Base-by-base conservation (phyloP, 805 yeast species). In the Wickerhamiella sergipiensis region DNA sequence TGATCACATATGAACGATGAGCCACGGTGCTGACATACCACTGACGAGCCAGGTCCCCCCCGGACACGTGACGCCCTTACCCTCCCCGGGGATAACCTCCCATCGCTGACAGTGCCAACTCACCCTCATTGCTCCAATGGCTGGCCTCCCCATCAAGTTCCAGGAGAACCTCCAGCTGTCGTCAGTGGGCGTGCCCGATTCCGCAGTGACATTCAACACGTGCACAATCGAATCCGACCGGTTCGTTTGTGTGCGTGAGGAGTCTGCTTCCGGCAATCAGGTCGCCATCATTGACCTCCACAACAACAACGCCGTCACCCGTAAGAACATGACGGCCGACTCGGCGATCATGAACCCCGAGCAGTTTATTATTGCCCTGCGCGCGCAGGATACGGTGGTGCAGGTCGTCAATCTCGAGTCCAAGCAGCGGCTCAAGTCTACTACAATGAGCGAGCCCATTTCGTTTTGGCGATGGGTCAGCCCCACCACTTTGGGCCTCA, bases 291-390 rank as follows among this genome's bases (percentile, higher is more conserved):
- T 92, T 55, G 94, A 92, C 64, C 74, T 92, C 62, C 75, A 78
- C 57, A 80, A 85, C 64, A 80, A 80, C 71, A 85, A 85, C 68
- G 77, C 79, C 60, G 79, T 89, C 54, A 83, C 85, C 21, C 81
- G 94, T 64, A 90, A 92, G 69, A 84, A 85, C 67, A 92, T 92
- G 95, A 77, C 85, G 51, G 99, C 98, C 45, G 99, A 92, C 69
- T 85, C 88, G 55, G 97, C 97, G 48, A 92, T 92, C 64, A 81
- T 92, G 92, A 94, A 88, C 68, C 97, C 98, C 33, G 64, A 70
- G n/a, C 80, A 83, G 68, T 55, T 57, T 45, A 87, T 89, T 56
- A 88, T 92, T 60, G 87, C 96, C 15, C 78, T 92, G 57, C 79
- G 97, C 64, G 97, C 97, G 43, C 92, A 88, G 64, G 96, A 96